These are phyloP conservation scores for Gossypium aridum DNA, from an alignment of 441 rosid species.

Conservation along the genomic window DNA sequence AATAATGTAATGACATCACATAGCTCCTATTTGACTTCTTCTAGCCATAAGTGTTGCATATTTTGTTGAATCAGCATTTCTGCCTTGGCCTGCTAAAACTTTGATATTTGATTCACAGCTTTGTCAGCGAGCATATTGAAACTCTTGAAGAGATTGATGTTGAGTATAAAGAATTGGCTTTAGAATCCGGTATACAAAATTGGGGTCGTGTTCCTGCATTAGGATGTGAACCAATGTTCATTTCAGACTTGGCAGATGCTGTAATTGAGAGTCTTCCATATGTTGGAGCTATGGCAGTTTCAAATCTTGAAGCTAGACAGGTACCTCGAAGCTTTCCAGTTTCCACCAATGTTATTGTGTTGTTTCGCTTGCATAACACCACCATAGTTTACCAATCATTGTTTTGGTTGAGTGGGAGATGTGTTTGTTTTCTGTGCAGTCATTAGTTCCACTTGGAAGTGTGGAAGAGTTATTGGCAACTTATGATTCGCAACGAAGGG, in stretches of 20 bases:
- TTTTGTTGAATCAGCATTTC: conserved; percentile 2
- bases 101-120: conserved; percentile 38
- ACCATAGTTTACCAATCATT: neutral
- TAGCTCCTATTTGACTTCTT: neutral
- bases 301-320: conserved; percentile 98
- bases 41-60: conserved; percentile 1
- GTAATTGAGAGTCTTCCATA: conserved; percentile 95
- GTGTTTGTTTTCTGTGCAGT: conserved; percentile 39
- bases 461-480: conserved; percentile 85
- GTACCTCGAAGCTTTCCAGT: conserved; percentile 21
- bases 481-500: conserved; percentile 84
- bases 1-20: neutral
- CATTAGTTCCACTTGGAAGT: conserved; percentile 90
- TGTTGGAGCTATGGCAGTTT: conserved; percentile 97
- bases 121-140: conserved; percentile 97
- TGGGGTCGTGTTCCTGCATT: conserved; percentile 98
- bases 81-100: neutral
- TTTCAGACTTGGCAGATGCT: conserved; percentile 96
- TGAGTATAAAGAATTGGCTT: conserved; percentile 86
- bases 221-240: conserved; percentile 91
- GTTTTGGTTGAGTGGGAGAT: conserved; percentile 7
- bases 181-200: conserved; percentile 77
- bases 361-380: neutral
- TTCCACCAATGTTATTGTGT: neutral
- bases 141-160: conserved; percentile 97